Percentiles rank a stretch among this genome's conserved stretches.
phyloP scores from a whole-genome alignment of 2,329 filamentous ascomycete genomes.

The Elsinoe fawcettii region DNA sequence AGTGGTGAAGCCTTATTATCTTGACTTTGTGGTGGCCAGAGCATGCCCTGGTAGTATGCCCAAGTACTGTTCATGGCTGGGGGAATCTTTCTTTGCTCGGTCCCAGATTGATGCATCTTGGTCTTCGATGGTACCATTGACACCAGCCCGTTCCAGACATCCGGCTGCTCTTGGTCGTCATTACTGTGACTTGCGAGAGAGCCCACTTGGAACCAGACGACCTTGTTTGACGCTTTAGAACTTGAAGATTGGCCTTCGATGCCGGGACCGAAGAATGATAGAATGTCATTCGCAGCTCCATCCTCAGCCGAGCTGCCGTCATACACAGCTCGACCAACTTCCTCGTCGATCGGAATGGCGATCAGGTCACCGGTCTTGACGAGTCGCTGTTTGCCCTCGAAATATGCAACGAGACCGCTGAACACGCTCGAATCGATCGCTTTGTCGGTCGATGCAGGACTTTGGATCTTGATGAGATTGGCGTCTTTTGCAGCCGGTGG shows the following conservation, averaged over 20 bases:
- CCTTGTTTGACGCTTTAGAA: constrained; percentile 28
- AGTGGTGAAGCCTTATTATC: constrained; percentile 48
- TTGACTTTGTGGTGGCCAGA: constrained; percentile 51
- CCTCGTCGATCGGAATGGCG: constrained; percentile 80
- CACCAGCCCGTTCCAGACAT: constrained; percentile 77
- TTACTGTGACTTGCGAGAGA: constrained; percentile 51
- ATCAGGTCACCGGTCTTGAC: constrained; percentile 83
- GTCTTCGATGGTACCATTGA: constrained; percentile 81
- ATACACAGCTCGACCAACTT: constrained; percentile 72
- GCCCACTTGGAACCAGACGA: constrained; percentile 90
- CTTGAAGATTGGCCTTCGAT: constrained; percentile 19
- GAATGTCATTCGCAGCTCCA: constrained; percentile 45
- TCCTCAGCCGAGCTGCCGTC: constrained; percentile 65
- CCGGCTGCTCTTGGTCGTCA: constrained; percentile 47
- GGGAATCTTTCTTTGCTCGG: constrained; percentile 72
- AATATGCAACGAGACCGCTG: constrained; percentile 78
- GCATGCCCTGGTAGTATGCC: constrained; percentile 78
- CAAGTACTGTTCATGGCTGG: constrained; percentile 68
- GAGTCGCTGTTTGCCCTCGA: constrained; percentile 72
- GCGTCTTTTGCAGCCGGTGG: constrained; percentile 67
- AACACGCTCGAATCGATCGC: constrained; percentile 79
- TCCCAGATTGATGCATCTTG: constrained; percentile 85
- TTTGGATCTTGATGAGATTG: constrained; percentile 79
- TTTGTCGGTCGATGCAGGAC: constrained; percentile 78
- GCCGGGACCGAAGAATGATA: constrained; percentile 3